phyloP scores from a whole-genome alignment of 495 filamentous ascomycete genomes.

The Haplographium delicatum region DNA sequence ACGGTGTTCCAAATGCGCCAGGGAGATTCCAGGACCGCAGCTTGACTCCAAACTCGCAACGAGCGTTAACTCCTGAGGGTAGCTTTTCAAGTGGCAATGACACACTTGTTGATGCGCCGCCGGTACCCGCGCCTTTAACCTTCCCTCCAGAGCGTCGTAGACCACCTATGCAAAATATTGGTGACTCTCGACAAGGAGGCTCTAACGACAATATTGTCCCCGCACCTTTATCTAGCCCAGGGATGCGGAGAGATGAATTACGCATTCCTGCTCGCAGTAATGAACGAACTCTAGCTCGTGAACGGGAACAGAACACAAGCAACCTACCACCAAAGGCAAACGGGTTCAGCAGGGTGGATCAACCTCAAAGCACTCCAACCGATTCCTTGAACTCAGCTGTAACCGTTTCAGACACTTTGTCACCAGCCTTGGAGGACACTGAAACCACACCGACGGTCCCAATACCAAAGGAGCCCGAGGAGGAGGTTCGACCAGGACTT shows the following conservation, averaged over 20 bases:
- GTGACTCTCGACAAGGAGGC: slow-evolving; percentile 15
- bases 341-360: background rate
- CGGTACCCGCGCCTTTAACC: slow-evolving; percentile 33
- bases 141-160: slow-evolving; percentile 44
- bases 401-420: background rate
- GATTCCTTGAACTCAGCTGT: background rate
- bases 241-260: slow-evolving; percentile 37
- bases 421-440: slow-evolving; percentile 5
- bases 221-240: slow-evolving; percentile 48
- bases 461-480: slow-evolving; percentile 39
- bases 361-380: background rate
- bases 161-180: slow-evolving; percentile 45
- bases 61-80: slow-evolving; percentile 20
- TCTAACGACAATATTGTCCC: slow-evolving; percentile 39
- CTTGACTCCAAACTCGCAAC: slow-evolving; percentile 20
- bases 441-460: no score
- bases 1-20: slow-evolving; percentile 29
- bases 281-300: slow-evolving; percentile 27
- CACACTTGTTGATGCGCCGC: slow-evolving; percentile 29
- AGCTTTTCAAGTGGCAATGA: slow-evolving; percentile 17
- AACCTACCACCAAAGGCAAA: slow-evolving; percentile 12
- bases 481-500: slow-evolving; percentile 64
- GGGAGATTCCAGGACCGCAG: slow-evolving; percentile 31
- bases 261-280: slow-evolving; percentile 39
- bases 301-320: slow-evolving; percentile 8